Percentiles rank a stretch among this genome's conserved stretches.
Conservation (phyloP, 768 basidiomycete species). For the Phlegmacium glaucopus region DNA sequence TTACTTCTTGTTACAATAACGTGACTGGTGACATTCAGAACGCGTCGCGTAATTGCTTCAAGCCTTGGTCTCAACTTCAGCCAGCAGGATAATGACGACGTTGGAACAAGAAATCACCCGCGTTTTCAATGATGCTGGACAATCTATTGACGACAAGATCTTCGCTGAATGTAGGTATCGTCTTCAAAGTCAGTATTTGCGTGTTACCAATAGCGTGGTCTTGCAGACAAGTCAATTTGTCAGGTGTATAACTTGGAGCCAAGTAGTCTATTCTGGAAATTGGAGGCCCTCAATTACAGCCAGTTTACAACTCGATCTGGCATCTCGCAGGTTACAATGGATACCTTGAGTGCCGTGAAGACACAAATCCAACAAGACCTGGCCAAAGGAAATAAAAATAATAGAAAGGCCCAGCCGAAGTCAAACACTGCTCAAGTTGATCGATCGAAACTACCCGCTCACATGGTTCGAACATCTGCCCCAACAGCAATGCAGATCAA, state of each 20-base stretch:
- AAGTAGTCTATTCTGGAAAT: conserved; percentile 59
- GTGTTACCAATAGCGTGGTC: neutral
- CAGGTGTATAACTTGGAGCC: conserved; percentile 54
- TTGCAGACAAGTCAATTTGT: conserved; percentile 63
- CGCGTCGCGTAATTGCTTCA: conserved; percentile 6
- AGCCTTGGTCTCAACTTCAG: neutral
- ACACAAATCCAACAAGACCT: conserved; percentile 48
- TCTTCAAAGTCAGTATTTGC: neutral
- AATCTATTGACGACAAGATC: conserved; percentile 37
- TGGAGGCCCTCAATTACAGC: conserved; percentile 54
- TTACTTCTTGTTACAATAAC: neutral
- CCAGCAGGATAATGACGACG: conserved; percentile 14
- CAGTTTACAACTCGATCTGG: conserved; percentile 32
- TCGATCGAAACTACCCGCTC: conserved; percentile 29
- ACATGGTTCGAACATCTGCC: conserved; percentile 20
- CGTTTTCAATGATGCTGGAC: conserved; percentile 23
- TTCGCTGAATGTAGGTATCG: conserved; percentile 48
- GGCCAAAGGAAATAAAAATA: conserved; percentile 21
- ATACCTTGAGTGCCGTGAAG: conserved; percentile 46
- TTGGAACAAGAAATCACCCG: conserved; percentile 22
- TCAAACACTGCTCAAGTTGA: conserved; percentile 30
- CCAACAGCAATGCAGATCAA: conserved; percentile 27
- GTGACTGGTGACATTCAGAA: neutral
- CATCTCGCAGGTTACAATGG: conserved; percentile 40
- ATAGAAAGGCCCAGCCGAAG: conserved; percentile 30